Evolutionary conservation across 768 basidiomycete genomes (phyloP), one percentile per base, ranked within the genome.

Genomic region (Crucibulum laeve): DNA sequence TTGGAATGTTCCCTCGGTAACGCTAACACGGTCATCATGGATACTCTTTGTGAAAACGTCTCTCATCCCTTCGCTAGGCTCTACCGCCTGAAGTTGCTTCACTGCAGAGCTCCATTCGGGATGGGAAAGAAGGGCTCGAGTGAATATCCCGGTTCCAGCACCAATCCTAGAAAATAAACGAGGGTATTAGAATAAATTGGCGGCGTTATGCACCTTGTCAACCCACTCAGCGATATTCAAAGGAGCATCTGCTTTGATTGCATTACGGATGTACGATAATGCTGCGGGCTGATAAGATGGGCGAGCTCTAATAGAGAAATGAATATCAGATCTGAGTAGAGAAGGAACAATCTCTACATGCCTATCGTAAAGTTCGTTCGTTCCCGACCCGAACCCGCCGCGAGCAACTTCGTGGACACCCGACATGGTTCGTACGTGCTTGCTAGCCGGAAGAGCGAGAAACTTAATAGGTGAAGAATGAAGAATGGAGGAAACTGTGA

Each of bases 41-140:
- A 83, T 63, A 13, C 72, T 76, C 48, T 80, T 69, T 8, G 61
- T 54, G 66, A 92, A 96, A 2, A 76, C 68, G 3, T 72, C 66
- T 41, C 93, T 74, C 94, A 96, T 96, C 22, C 93, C 94, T 35
- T 71, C 69, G 51, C 86, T 87, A 13, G 94, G 94, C 60, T 97
- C 94, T 24, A 93, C 56, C 3, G 87, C 89, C 40, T 71, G 70
- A 14, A 94, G 59, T 36, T 71, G 61, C 22, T 65, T 67, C 38
- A 92, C 68, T 44, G 56, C 59, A 33, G 61, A 56, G 14, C 74
- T 53, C 76, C 76, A 82, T 28, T 70, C 73, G 14, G 71, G 68
- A 59, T 88, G 76, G 4, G 77, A 74, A 30, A 94, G 68, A 18
- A 95, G 61, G 3, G 90, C 84, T 7, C 90, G 79, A 8, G 91